A percentile compares a stretch with the other conserved stretches of the same genome.
phyloP scores from a whole-genome alignment of 108 stramenopile genomes.

The Nannochloropsis gaditana region DNA sequence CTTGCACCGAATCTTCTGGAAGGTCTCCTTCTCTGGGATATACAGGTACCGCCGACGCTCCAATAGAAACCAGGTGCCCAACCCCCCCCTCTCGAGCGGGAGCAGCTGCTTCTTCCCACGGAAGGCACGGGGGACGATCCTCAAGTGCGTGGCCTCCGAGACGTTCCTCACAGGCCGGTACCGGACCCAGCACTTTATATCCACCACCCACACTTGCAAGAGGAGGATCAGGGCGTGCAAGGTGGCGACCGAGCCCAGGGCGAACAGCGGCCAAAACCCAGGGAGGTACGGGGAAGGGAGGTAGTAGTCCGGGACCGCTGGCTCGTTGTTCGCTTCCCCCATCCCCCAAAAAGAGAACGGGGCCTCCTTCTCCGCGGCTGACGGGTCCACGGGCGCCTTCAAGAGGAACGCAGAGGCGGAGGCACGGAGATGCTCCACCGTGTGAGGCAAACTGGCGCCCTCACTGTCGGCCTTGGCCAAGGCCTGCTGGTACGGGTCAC shows the following conservation, averaged over 20 bases:
- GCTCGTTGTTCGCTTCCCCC: neutral
- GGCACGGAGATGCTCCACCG: neutral
- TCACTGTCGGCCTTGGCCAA: slow-evolving; percentile 17
- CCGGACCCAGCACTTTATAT: slow-evolving; percentile 76
- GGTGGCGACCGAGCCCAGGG: slow-evolving; percentile 63
- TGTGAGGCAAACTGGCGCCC: neutral
- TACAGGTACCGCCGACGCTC: slow-evolving; percentile 78
- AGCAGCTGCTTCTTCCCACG: slow-evolving; percentile 40
- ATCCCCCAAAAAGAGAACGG: neutral
- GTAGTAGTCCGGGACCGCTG: slow-evolving; percentile 34
- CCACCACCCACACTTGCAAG: slow-evolving; percentile 87
- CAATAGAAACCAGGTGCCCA: slow-evolving; percentile 41
- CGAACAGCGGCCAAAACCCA: slow-evolving; percentile 67
- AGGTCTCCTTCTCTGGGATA: slow-evolving; percentile 52
- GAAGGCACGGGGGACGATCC: slow-evolving; percentile 38
- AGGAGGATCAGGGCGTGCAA: slow-evolving; percentile 76
- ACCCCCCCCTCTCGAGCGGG: slow-evolving; percentile 25
- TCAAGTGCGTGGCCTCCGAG: slow-evolving; percentile 45
- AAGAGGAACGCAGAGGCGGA: neutral
- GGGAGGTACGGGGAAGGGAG: slow-evolving; percentile 63
- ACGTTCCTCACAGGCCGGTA: slow-evolving; percentile 59
- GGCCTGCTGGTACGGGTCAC: slow-evolving; percentile 23
- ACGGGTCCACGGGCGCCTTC: neutral
- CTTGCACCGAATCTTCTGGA: slow-evolving; percentile 79
- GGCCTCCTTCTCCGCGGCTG: neutral